These are phyloP conservation scores for Aechmea fasciata DNA, from an alignment of 176 grass and related monocot genomes.

Conservation along the genomic window DNA sequence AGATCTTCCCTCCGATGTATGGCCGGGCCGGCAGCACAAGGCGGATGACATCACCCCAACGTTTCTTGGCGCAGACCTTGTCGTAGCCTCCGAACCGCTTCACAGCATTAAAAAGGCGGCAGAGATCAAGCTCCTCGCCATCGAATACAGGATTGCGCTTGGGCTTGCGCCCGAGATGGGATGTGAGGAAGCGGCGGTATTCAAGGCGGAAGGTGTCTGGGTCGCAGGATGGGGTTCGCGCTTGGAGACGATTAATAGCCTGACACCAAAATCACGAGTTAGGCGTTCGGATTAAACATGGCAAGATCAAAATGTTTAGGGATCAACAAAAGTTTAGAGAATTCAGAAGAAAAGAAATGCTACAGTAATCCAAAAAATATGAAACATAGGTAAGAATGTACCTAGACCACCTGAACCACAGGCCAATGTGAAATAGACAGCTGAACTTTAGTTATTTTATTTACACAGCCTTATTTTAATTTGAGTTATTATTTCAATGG, in stretches of 20 bases:
- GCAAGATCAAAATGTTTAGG: too few relatives aligned
- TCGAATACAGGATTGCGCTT: conserved; percentile 45
- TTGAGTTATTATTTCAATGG: too few relatives aligned
- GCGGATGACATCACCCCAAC: conserved; percentile 56
- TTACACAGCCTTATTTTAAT: too few relatives aligned
- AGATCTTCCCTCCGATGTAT: conserved; percentile 12
- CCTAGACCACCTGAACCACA: too few relatives aligned
- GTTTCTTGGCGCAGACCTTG: conserved; percentile 35
- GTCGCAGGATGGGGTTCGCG: conserved; percentile 67
- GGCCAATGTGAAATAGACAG: too few relatives aligned
- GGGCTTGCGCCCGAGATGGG: conserved; percentile 12
- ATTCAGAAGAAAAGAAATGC: too few relatives aligned
- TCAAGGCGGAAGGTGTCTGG: conserved; percentile 76
- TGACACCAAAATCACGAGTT: too few relatives aligned
- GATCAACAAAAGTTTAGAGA: too few relatives aligned
- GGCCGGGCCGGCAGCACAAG: conserved; percentile 36
- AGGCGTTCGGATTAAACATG: too few relatives aligned
- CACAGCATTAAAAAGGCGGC: conserved; percentile 71
- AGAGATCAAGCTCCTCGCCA: conserved; percentile 66
- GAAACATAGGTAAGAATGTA: too few relatives aligned
- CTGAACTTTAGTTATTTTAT: too few relatives aligned
- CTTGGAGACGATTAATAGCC: conserved; percentile 73
- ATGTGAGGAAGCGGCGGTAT: conserved; percentile 50
- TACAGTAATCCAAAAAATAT: too few relatives aligned
- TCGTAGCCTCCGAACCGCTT: conserved; percentile 77